Conservation (phyloP, 441 rosid genomes). For the Mallotus repandus region DNA sequence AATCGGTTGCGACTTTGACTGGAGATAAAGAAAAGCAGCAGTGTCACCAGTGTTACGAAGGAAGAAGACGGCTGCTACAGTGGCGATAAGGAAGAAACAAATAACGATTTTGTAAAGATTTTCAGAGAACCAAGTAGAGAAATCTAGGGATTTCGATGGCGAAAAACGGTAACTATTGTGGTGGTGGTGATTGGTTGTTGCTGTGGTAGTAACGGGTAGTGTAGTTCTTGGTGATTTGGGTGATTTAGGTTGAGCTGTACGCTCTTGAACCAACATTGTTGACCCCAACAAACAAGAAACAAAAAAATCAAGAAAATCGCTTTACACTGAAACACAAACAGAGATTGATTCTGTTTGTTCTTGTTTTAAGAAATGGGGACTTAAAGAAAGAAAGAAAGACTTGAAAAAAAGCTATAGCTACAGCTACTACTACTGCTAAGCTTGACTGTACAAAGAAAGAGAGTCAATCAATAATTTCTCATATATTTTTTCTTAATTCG, state of each 20-base stretch:
- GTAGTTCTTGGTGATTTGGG: constrained; percentile 44
- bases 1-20: constrained; percentile 48
- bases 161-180: constrained; percentile 42
- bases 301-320: neutral
- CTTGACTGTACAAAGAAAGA: no score
- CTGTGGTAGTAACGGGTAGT: constrained; percentile 26
- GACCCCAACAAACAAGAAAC: neutral
- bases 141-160: constrained; percentile 65
- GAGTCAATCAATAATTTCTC: no score
- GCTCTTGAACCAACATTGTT: constrained; percentile 86
- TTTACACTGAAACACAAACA: neutral
- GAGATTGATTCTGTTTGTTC: neutral
- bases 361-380: neutral
- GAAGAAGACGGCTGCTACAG: constrained; percentile 61
- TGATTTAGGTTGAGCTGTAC: constrained; percentile 50
- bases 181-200: constrained; percentile 18
- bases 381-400: no score
- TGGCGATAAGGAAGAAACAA: constrained; percentile 46
- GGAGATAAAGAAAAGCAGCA: constrained; percentile 57
- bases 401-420: no score
- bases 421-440: neutral
- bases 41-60: constrained; percentile 59
- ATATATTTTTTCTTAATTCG: no score
- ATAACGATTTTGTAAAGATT: constrained; percentile 50
- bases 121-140: constrained; percentile 75